Evolutionary conservation across 228 moss, liverwort and hornwort species (phyloP).

Genomic region (Sphagnum magellanicum): DNA sequence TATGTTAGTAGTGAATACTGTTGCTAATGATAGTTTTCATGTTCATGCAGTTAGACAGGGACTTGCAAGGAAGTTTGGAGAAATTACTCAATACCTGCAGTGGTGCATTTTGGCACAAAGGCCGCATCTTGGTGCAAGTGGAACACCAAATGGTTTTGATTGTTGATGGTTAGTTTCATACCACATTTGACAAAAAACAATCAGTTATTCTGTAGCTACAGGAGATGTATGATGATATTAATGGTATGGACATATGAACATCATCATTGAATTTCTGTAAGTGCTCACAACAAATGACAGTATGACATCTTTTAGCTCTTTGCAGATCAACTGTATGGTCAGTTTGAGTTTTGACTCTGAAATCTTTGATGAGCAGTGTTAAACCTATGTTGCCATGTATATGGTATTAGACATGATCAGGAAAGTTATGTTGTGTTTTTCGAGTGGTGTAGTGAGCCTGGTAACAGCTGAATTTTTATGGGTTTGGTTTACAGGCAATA

Average conservation of each 20-base stretch:
- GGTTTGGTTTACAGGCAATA: constrained; percentile 32
- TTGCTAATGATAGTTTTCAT: background rate
- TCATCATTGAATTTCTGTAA: background rate
- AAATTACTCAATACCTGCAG: constrained; percentile 37
- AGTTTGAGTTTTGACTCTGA: too few relatives aligned
- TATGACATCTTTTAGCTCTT: background rate
- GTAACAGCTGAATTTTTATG: too few relatives aligned
- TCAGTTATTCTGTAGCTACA: background rate
- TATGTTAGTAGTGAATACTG: background rate
- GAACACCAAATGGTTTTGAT: constrained; percentile 57
- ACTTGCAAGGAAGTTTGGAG: constrained; percentile 55
- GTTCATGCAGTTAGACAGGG: constrained; percentile 46
- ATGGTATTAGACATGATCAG: too few relatives aligned
- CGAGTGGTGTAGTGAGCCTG: too few relatives aligned
- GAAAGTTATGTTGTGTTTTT: too few relatives aligned
- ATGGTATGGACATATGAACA: background rate
- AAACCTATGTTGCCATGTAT: too few relatives aligned
- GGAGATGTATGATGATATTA: background rate
- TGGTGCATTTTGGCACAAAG: constrained; percentile 67
- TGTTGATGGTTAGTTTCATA: constrained; percentile 50
- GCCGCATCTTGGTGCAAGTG: constrained; percentile 78
- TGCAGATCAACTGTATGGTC: too few relatives aligned
- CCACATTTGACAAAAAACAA: background rate
- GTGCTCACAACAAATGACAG: background rate
- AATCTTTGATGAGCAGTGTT: too few relatives aligned